phyloP scores from a whole-genome alignment of 2,329 filamentous ascomycete species.

The Cercospora citrullina region DNA sequence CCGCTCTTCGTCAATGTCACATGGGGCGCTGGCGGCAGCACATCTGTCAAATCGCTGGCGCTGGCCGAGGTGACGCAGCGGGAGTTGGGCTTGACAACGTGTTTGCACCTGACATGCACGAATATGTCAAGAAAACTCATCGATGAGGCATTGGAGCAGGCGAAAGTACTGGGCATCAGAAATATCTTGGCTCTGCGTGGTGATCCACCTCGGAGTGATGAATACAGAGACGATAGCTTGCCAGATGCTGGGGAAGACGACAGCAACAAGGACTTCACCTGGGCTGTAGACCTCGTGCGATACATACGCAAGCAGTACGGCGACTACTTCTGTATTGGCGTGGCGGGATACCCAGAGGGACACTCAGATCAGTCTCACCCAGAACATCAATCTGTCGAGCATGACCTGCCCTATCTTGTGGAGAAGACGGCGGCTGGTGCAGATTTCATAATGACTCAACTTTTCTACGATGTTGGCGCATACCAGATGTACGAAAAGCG shows the following conservation, averaged over 20 bases:
- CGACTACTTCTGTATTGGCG: constrained; percentile 94
- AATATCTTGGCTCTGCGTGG: constrained; percentile 92
- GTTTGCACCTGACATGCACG: constrained; percentile 93
- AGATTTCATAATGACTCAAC: constrained; percentile 97
- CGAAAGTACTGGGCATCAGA: constrained; percentile 83
- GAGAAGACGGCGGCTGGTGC: constrained; percentile 90
- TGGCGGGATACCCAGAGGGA: constrained; percentile 92
- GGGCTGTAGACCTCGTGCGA: constrained; percentile 82
- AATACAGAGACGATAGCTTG: constrained; percentile 70
- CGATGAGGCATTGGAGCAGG: constrained; percentile 86
- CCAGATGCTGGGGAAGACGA: constrained; percentile 58
- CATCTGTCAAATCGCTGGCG: constrained; percentile 85
- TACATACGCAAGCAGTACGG: constrained; percentile 86
- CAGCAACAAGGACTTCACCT: constrained; percentile 76
- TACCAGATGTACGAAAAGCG: constrained; percentile 78
- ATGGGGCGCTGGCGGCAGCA: constrained; percentile 95
- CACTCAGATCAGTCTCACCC: constrained; percentile 90
- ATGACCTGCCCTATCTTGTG: constrained; percentile 81
- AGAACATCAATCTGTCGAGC: constrained; percentile 64
- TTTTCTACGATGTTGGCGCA: constrained; percentile 88
- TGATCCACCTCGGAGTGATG: constrained; percentile 84
- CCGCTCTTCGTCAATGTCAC: constrained; percentile 97
- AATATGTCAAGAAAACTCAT: constrained; percentile 90
- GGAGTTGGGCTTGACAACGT: constrained; percentile 88
- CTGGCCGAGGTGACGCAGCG: constrained; percentile 93